These are phyloP conservation scores for Lenwebbia sp. DNA, from an alignment of 345 rosid genomes.

Conservation along the genomic window DNA sequence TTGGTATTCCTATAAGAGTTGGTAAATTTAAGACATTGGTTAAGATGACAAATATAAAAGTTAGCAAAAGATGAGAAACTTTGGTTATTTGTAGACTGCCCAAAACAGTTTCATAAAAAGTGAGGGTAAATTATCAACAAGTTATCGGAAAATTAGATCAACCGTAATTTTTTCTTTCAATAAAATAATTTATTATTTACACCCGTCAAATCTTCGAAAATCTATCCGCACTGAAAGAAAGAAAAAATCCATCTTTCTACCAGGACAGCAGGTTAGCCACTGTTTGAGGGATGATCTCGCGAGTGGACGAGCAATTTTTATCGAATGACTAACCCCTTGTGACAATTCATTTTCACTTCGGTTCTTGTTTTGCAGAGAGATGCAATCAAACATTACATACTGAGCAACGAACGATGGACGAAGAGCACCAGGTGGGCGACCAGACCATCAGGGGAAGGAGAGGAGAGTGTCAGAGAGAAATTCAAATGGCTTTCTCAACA, in stretches of 20 bases:
- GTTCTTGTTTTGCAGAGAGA: neutral
- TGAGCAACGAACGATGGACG: neutral
- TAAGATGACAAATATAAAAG: neutral
- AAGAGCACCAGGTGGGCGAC: neutral
- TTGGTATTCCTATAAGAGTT: no score
- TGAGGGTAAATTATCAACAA: rapidly evolving
- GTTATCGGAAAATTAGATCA: rapidly evolving
- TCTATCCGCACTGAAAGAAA: neutral
- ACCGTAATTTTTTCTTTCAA: neutral
- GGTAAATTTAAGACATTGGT: neutral
- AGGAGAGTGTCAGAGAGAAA: neutral
- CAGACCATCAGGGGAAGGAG: neutral
- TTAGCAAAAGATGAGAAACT: neutral
- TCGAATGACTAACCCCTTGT: neutral
- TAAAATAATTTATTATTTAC: neutral
- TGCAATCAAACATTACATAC: neutral
- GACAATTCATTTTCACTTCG: neutral
- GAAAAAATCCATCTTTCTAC: neutral
- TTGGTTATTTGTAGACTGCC: neutral
- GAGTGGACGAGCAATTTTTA: neutral
- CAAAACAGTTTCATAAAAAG: neutral
- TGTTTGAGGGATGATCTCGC: neutral
- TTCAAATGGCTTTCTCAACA: neutral
- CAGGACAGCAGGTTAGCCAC: neutral
- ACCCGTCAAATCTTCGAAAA: neutral